Percentiles rank a stretch among this genome's conserved stretches.
Evolutionary conservation across 1,284 basidiomycete genomes (phyloP).

Genomic region (Agaricales sp.): DNA sequence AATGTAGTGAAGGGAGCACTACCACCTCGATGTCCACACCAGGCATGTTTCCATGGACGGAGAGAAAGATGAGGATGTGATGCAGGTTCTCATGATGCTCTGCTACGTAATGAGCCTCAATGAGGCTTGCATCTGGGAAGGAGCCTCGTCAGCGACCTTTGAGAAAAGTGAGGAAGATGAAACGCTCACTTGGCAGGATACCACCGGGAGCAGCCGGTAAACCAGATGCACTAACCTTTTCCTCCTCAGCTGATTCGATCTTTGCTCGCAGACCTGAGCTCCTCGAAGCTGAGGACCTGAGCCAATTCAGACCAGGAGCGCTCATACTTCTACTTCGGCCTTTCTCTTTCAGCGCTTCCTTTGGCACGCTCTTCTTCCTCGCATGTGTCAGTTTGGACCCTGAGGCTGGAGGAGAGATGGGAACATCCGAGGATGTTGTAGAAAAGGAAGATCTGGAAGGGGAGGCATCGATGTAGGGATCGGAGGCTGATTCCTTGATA

Average conservation of each 20-base stretch:
- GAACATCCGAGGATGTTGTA: not conserved
- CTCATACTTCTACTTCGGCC: slow-evolving; percentile 55
- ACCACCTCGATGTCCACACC: slow-evolving; percentile 50
- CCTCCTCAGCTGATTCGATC: slow-evolving; percentile 12
- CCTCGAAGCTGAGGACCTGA: slow-evolving; percentile 27
- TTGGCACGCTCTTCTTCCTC: not conserved
- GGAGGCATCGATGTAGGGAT: not conserved
- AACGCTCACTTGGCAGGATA: slow-evolving; percentile 2
- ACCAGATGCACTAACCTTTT: slow-evolving; percentile 11
- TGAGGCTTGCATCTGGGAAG: not conserved
- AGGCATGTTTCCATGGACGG: slow-evolving; percentile 32
- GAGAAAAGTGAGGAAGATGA: slow-evolving; percentile 8
- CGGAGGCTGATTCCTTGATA: slow-evolving; percentile 21
- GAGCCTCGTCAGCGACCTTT: slow-evolving; percentile 27
- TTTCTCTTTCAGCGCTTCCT: slow-evolving; percentile 19
- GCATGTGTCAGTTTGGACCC: not conserved
- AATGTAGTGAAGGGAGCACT: slow-evolving; percentile 39
- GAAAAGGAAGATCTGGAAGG: not conserved
- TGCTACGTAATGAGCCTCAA: slow-evolving; percentile 65
- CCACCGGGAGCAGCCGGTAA: slow-evolving; percentile 8
- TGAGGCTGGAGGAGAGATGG: not conserved
- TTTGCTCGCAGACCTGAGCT: slow-evolving; percentile 1
- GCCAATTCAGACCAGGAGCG: slow-evolving; percentile 62
- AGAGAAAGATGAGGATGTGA: slow-evolving; percentile 62
- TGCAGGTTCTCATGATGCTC: slow-evolving; percentile 79